Conservation (phyloP, 768 basidiomycete species). For the Chalciporus chontae region DNA sequence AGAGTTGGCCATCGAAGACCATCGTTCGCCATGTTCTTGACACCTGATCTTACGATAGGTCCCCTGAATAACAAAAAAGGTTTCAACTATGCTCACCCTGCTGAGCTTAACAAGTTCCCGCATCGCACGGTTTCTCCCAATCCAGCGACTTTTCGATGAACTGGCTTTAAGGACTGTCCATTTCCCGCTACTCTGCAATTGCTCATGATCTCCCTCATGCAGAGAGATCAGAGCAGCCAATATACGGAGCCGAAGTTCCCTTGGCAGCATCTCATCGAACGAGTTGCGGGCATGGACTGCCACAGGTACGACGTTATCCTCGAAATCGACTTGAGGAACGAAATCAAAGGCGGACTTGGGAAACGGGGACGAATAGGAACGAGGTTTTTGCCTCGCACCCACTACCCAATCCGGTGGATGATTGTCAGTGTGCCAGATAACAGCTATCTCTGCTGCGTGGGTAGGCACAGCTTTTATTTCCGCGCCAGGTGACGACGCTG, state of each 20-base stretch:
- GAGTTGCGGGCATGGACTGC: constrained; percentile 44
- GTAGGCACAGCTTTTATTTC: constrained; percentile 14
- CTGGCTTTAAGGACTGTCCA: constrained; percentile 65
- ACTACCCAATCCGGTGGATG: constrained; percentile 17
- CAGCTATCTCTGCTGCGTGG: constrained; percentile 2
- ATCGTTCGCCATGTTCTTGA: constrained; percentile 74
- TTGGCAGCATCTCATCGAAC: constrained; percentile 70
- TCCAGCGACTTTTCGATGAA: constrained; percentile 64
- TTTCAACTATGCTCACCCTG: constrained; percentile 52
- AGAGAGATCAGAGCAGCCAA: constrained; percentile 52
- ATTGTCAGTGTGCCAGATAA: constrained; percentile 15
- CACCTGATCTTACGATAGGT: constrained; percentile 45
- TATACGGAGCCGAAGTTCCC: constrained; percentile 64
- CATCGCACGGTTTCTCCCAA: constrained; percentile 69
- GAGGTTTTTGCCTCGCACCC: constrained; percentile 44
- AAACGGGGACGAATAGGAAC: constrained; percentile 63
- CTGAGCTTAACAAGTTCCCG: constrained; percentile 77
- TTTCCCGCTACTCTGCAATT: constrained; percentile 39
- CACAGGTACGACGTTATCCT: constrained; percentile 52
- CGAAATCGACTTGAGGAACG: constrained; percentile 41
- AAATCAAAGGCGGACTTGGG: constrained; percentile 61
- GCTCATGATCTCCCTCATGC: constrained; percentile 57
- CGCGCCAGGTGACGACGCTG: constrained; percentile 8
- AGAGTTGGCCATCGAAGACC: constrained; percentile 85
- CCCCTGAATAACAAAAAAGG: constrained; percentile 10